Evolutionary conservation across 345 rosid species (phyloP), one percentile per base, ranked within the genome.

Genomic region (Gossypium bickii): DNA sequence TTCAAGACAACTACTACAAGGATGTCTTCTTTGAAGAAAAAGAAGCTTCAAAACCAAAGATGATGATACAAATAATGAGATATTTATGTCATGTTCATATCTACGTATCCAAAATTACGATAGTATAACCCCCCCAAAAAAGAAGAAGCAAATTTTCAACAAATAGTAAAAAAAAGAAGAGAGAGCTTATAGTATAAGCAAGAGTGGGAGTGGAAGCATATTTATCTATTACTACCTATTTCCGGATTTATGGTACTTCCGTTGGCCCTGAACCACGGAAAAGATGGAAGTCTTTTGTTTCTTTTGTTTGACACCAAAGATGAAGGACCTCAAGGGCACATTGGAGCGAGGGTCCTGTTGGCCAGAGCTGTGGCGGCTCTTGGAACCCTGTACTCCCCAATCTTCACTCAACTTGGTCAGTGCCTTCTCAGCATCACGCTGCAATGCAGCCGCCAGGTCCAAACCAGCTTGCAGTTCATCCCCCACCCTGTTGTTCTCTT

Each of bases 401-500:
- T 88, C 92, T 12, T 92, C 98, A 3, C 72, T 83, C 76, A 95
- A 69, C 78, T 80, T 83, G 5, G 81, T 85, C 55, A 93, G 57
- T 17, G 89, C 82, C 80, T 72, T 88, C 67, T 91, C 98, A 61
- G 85, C 78, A 63, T 91, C 97, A 17, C 85, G 87, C 18, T 86
- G 90, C 72, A 92, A 83, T 1, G 84, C 81, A 2, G 88, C 84
- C 27, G 91, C 83, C 83, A 88, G 94, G 76, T 95, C 97, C 51
- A 95, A 66, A 52, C 99, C 98, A 0, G 97, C 94, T 75, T 95
- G 99, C 80, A 95, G 68, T 81, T 95, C 98, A 17, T 92, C 89
- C 67, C 90, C 97, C 60, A 95, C 98, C 80, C 89, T 95, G 84
- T 90, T 91, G 63, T 95, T 95, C 85, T 95, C 99, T 72, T 95